These are phyloP conservation scores for Metschnikowia proteae DNA, from an alignment of 805 yeast species.

Conservation along the genomic window DNA sequence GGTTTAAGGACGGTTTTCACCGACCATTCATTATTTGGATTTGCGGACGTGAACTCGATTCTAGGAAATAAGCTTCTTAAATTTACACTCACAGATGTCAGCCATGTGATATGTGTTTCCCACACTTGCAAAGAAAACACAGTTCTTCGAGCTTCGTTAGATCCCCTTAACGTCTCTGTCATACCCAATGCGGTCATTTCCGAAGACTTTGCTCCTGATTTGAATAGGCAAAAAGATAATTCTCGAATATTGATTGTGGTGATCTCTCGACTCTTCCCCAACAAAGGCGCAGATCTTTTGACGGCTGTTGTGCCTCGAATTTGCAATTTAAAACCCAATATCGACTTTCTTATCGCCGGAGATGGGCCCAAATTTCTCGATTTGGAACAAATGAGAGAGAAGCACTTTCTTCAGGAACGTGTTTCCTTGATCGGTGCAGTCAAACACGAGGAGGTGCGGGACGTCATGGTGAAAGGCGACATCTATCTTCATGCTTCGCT, in stretches of 20 bases:
- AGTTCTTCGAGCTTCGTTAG: conserved; percentile 77
- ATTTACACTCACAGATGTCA: conserved; percentile 80
- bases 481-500: conserved; percentile 90
- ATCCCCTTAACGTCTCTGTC: conserved; percentile 76
- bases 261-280: conserved; percentile 88
- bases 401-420: conserved; percentile 76
- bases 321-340: conserved; percentile 58
- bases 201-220: conserved; percentile 65
- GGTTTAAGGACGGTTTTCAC: conserved; percentile 89
- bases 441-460: conserved; percentile 87
- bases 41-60: conserved; percentile 78
- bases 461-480: conserved; percentile 90
- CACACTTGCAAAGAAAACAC: conserved; percentile 96
- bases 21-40: conserved; percentile 94
- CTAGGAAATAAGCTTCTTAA: conserved; percentile 82
- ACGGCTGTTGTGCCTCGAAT: conserved; percentile 82
- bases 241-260: conserved; percentile 72
- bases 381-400: conserved; percentile 91
- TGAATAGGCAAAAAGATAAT: conserved; percentile 12
- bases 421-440: conserved; percentile 84
- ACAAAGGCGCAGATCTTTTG: conserved; percentile 90
- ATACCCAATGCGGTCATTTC: conserved; percentile 95
- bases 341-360: conserved; percentile 86
- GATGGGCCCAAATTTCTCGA: conserved; percentile 96
- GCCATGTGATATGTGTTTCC: conserved; percentile 93